Conservation (phyloP, 306 rosid species). For the Morella rubra region DNA sequence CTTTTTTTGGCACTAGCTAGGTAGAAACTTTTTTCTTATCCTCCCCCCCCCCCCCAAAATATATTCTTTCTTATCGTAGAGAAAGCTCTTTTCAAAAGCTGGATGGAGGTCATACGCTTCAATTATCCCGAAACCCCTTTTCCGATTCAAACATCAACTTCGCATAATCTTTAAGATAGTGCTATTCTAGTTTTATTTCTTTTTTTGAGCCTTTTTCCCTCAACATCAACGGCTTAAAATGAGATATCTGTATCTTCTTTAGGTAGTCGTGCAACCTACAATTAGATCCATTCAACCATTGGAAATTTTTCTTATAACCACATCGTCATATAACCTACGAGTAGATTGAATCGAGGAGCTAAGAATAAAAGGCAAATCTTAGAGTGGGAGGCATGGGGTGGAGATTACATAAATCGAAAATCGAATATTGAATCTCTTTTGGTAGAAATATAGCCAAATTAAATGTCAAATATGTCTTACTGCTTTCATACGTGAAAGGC, state of each 20-base stretch:
- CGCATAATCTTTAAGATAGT: not conserved
- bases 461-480: too few relatives aligned
- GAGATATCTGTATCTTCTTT: constrained; percentile 25
- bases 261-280: constrained; percentile 29
- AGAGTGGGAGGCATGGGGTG: too few relatives aligned
- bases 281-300: constrained; percentile 16
- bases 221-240: constrained; percentile 37
- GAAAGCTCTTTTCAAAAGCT: constrained; percentile 32
- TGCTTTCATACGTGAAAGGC: too few relatives aligned
- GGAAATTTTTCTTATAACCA: constrained; percentile 20
- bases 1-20: not conserved
- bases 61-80: too few relatives aligned
- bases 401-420: not conserved
- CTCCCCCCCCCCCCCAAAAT: too few relatives aligned
- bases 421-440: not conserved
- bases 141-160: constrained; percentile 8
- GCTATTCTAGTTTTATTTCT: constrained; percentile 33
- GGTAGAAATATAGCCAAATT: not conserved
- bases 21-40: not conserved
- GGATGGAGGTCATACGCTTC: constrained; percentile 27
- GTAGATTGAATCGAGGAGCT: not conserved
- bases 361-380: too few relatives aligned
- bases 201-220: constrained; percentile 16
- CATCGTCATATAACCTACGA: not conserved
- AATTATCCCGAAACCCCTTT: not conserved